Percentiles rank a stretch among this genome's conserved stretches.
Evolutionary conservation across 805 yeast species (phyloP).

Genomic region (Lachancea waltii): DNA sequence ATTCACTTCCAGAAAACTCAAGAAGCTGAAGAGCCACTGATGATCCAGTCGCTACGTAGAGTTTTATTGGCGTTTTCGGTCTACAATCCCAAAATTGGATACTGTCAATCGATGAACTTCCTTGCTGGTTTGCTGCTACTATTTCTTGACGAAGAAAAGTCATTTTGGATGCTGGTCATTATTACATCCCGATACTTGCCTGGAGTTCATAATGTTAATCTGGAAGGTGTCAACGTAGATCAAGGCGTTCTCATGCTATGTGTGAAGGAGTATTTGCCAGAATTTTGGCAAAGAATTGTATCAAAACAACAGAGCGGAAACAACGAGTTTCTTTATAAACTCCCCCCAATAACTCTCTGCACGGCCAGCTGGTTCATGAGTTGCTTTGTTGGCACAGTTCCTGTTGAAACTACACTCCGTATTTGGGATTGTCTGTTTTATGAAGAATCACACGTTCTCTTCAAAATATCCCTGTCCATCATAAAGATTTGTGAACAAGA

Average conservation of each 20-base stretch:
- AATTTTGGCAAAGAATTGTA: conserved; percentile 50
- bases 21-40: conserved; percentile 46
- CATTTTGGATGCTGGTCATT: conserved; percentile 94
- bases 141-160: conserved; percentile 81
- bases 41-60: conserved; percentile 67
- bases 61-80: conserved; percentile 79
- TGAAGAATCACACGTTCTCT: conserved; percentile 83
- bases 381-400: conserved; percentile 83
- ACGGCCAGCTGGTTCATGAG: conserved; percentile 99
- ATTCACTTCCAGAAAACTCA: conserved; percentile 55
- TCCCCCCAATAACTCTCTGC: conserved; percentile 88
- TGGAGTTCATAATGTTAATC: conserved; percentile 80
- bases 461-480: conserved; percentile 74
- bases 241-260: conserved; percentile 92
- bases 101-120: conserved; percentile 92
- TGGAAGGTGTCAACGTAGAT: conserved; percentile 92
- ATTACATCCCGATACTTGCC: conserved; percentile 81
- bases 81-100: conserved; percentile 85
- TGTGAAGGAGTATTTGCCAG: conserved; percentile 75
- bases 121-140: conserved; percentile 79
- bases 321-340: conserved; percentile 53
- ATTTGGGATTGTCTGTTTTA: conserved; percentile 94
- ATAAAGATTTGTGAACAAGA: conserved; percentile 69
- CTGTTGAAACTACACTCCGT: conserved; percentile 79
- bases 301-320: conserved; percentile 9